Evolutionary conservation across 1,284 basidiomycete species (phyloP), one percentile per base, ranked within the genome.

Genomic region (Naganishia cerealis): DNA sequence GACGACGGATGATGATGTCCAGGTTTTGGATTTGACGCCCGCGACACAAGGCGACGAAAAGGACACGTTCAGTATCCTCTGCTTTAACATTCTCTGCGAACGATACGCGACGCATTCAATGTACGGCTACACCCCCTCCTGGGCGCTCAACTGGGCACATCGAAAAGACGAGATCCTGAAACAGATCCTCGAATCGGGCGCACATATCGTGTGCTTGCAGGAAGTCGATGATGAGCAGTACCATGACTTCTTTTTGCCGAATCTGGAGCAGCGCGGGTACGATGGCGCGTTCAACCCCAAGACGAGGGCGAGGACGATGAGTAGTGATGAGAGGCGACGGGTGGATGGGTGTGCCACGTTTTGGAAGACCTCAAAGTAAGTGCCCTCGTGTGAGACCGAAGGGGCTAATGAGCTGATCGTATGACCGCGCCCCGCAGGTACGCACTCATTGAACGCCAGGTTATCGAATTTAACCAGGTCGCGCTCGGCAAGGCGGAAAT

Each of bases 311-410:
- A 89, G 92, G 83, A 97, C 91, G 40, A 96, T 98, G 94, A 87
- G 86, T 67, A 89, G 91, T 70, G 84, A 89, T 54, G 94, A 98
- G 81, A 86, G 89, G 75, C 86, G 90, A 71, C 84, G 87, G 76
- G 95, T 99, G 40, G 96, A 99, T 82, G 96, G 96, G 16, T 96
- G 94, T 84, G 95, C 95, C 6, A 97, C 87, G 38, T 99, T 99
- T 82, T 98, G 88, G 87, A 96, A 94, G 83, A 83, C 87, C 70
- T 85, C 87, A 76, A 91, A 90, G 92, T 94, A 75, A 78, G 90
- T 86, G 8, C 18, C 0, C 21, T 21, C 8, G 21, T 59, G 10
- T 33, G 65, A 62, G 24, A 15, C 15, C 13, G 46, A 26, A 24
- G 21, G 12, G 12, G 68, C 59, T 69, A 33, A 68, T 54, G 29